These are phyloP conservation scores for Lasiodiplodia citricola DNA, from an alignment of 2,329 filamentous ascomycete genomes.

Conservation along the genomic window DNA sequence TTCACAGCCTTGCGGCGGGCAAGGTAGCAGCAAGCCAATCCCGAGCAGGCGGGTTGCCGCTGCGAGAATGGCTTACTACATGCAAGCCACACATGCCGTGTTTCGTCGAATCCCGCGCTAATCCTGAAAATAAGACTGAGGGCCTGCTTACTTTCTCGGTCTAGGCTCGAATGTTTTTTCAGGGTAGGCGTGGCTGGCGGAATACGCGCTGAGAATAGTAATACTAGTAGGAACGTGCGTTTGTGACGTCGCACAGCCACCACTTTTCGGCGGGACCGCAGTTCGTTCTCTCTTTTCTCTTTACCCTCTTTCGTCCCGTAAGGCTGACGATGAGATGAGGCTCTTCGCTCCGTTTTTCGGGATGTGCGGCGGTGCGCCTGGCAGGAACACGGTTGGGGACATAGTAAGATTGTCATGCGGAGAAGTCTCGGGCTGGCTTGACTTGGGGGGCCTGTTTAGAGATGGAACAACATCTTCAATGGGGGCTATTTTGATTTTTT, in stretches of 20 bases:
- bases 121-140: neutral
- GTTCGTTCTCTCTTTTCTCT: neutral
- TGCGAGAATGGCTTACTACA: too few species aligned
- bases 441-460: neutral
- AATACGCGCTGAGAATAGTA: neutral
- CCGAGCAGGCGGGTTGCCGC: too few species aligned
- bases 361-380: neutral
- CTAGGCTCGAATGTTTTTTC: neutral
- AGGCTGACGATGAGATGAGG: neutral
- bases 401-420: neutral
- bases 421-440: neutral
- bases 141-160: neutral
- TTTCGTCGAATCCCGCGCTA: neutral
- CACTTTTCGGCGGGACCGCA: neutral
- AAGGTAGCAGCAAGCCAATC: too few species aligned
- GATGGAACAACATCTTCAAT: neutral
- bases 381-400: neutral
- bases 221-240: neutral
- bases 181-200: neutral
- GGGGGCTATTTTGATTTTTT: too few species aligned
- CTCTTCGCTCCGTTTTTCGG: neutral
- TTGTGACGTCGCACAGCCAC: neutral
- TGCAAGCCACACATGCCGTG: too few species aligned
- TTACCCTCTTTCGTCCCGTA: neutral
- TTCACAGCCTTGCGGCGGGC: too few species aligned